Evolutionary conservation across 2,329 filamentous ascomycete species (phyloP).

Genomic region (Aspergillus felis): DNA sequence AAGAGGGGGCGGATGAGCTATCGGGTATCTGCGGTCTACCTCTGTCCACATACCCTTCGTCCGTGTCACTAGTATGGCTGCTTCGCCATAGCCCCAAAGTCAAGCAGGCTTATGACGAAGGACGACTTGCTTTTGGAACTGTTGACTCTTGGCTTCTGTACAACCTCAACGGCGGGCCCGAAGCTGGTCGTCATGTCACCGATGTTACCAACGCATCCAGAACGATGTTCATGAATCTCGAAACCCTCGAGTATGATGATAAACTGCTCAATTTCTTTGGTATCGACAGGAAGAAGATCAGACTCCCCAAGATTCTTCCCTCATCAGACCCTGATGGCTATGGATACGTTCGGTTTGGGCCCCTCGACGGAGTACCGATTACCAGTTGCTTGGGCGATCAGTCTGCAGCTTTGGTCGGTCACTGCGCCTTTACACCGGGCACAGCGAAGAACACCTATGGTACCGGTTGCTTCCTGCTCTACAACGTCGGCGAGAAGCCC

Average conservation of each 20-base stretch:
- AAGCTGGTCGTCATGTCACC: conserved; percentile 69
- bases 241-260: conserved; percentile 75
- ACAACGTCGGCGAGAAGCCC: conserved; percentile 80
- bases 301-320: conserved; percentile 76
- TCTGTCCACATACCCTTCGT: conserved; percentile 82
- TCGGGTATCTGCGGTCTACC: conserved; percentile 72
- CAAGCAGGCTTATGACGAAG: conserved; percentile 69
- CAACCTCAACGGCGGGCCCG: conserved; percentile 68
- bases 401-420: conserved; percentile 78
- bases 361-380: conserved; percentile 67
- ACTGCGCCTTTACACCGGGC: conserved; percentile 77
- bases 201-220: conserved; percentile 84
- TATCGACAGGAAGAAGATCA: conserved; percentile 67
- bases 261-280: conserved; percentile 73
- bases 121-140: conserved; percentile 76
- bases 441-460: conserved; percentile 89
- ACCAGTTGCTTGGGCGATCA: conserved; percentile 86
- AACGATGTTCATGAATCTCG: conserved; percentile 93
- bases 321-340: conserved; percentile 73
- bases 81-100: conserved; percentile 68
- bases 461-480: conserved; percentile 83
- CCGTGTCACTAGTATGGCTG: conserved; percentile 80
- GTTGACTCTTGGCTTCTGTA: conserved; percentile 87
- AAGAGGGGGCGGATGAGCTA: conserved; percentile 64
- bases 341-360: conserved; percentile 62